Base-by-base conservation (phyloP, 2,329 filamentous ascomycete genomes). In the Penicillium nordicum region DNA sequence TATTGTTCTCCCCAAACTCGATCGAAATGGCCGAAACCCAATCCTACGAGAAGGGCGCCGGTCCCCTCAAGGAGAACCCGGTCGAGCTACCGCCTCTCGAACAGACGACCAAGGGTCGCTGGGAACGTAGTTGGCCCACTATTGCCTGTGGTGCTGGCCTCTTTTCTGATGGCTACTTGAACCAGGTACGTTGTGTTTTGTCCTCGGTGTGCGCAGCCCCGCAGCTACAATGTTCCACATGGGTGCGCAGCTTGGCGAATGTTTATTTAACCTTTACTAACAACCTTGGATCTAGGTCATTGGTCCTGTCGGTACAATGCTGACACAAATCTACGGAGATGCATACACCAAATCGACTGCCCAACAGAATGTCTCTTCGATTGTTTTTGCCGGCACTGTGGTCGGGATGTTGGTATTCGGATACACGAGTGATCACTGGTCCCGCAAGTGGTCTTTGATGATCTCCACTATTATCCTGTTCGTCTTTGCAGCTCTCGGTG, bases 151-250 rank as follows among this genome's bases (percentile, higher is more conserved):
- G 92, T 62, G 89, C 92, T 50, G 92, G 92, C 67, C 81, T 96
- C 2, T 96, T 96, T 75, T 92, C 88, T 25, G 92, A 96, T 73
- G 92, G 92, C 16, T 96, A 96, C 73, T 84, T 96, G 70, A 95
- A 96, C 75, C 91, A 90, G 68, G 89, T 91, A 76, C 66, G 76
- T 69, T n/a, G 32, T 32, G 50, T 36, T 32, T 34, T 30, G 14
- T 21, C 14, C 44, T 34, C 16, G 30, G 30, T 41, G 56, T 21
- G 27, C 42, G 16, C 25, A 43, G 44, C 27, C 10, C 40, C 14
- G 11, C 40, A 32, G 21, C 34, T 14, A 41, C 29, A n/a, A 23
- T 30, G 23, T 41, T 14, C 34, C 16, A 43, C 16, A 12, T 30
- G 4, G n/a, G 21, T n/a, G 38, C 25, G 41, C 36, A 43, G 34